These are phyloP conservation scores for Hebeloma cylindrosporum DNA, from an alignment of 768 basidiomycete genomes.

Conservation along the genomic window DNA sequence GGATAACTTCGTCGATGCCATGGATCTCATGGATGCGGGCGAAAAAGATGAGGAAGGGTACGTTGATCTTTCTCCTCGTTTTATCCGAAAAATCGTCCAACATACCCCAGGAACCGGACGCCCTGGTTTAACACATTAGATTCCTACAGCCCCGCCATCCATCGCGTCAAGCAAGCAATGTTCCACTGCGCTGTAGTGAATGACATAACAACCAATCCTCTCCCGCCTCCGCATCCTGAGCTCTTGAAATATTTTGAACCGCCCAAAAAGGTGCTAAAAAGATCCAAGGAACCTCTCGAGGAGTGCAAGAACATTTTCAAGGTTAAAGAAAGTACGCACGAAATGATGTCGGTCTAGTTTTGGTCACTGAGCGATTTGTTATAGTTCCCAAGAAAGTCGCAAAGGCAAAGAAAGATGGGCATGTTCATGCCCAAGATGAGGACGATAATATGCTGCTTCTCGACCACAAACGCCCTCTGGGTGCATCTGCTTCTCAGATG, in stretches of 20 bases:
- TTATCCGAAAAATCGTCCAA: slow-evolving; percentile 2
- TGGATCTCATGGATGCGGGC: slow-evolving; percentile 81
- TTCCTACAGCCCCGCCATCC: slow-evolving; percentile 88
- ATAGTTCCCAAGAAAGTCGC: slow-evolving; percentile 65
- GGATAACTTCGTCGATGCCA: slow-evolving; percentile 83
- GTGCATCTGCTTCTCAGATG: slow-evolving; percentile 20
- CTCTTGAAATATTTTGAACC: slow-evolving; percentile 82
- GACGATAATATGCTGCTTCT: slow-evolving; percentile 60
- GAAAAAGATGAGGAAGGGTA: slow-evolving; percentile 79
- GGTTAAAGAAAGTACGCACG: slow-evolving; percentile 66
- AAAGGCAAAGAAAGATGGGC: slow-evolving; percentile 59
- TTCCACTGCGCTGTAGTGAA: slow-evolving; percentile 82
- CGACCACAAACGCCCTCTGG: slow-evolving; percentile 35
- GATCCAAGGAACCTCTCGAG: slow-evolving; percentile 53
- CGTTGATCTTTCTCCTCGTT: slow-evolving; percentile 15
- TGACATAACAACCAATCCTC: slow-evolving; percentile 70
- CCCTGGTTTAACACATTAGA: slow-evolving; percentile 78
- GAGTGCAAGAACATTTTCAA: slow-evolving; percentile 68
- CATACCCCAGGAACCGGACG: slow-evolving; percentile 44
- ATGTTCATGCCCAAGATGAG: slow-evolving; percentile 62
- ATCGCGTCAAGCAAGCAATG: slow-evolving; percentile 90
- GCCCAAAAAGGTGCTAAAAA: slow-evolving; percentile 66
- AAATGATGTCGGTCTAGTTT: not conserved
- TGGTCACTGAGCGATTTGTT: not conserved
- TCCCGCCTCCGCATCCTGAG: slow-evolving; percentile 85